phyloP scores from a whole-genome alignment of 495 filamentous ascomycete genomes.

The Amorphotheca resinae region DNA sequence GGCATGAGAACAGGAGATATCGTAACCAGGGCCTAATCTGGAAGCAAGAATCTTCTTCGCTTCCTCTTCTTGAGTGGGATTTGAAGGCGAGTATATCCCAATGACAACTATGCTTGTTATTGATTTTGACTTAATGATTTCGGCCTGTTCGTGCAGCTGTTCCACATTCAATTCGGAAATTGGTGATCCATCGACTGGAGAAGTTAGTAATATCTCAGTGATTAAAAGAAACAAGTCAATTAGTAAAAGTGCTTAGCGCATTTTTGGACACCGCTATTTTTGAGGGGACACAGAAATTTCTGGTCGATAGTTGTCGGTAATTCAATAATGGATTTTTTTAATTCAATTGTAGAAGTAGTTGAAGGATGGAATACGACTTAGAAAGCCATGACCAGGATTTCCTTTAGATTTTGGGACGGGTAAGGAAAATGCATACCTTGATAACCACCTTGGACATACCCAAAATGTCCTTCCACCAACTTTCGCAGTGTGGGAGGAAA shows the following conservation, averaged over 20 bases:
- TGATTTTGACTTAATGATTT: constrained; percentile 22
- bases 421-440: constrained; percentile 19
- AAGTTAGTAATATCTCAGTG: constrained; percentile 1
- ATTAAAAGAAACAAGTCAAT: too few species aligned
- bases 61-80: constrained; percentile 15
- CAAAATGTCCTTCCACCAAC: constrained; percentile 26
- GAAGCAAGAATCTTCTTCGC: constrained; percentile 10
- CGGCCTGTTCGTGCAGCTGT: constrained; percentile 23
- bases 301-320: too few species aligned
- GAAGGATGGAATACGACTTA: too few species aligned
- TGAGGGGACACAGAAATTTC: too few species aligned
- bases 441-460: constrained; percentile 31
- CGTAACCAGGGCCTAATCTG: constrained; percentile 12
- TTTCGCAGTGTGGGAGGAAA: constrained; percentile 25
- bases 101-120: constrained; percentile 26
- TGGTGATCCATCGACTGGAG: constrained; percentile 26
- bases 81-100: constrained; percentile 29
- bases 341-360: too few species aligned
- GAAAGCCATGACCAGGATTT: too few species aligned
- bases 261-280: too few species aligned
- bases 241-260: too few species aligned
- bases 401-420: too few species aligned
- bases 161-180: constrained; percentile 21
- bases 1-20: constrained; percentile 27
- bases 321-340: too few species aligned